phyloP scores from a whole-genome alignment of 1,284 basidiomycete genomes.

The Pyrrhoderma noxium region DNA sequence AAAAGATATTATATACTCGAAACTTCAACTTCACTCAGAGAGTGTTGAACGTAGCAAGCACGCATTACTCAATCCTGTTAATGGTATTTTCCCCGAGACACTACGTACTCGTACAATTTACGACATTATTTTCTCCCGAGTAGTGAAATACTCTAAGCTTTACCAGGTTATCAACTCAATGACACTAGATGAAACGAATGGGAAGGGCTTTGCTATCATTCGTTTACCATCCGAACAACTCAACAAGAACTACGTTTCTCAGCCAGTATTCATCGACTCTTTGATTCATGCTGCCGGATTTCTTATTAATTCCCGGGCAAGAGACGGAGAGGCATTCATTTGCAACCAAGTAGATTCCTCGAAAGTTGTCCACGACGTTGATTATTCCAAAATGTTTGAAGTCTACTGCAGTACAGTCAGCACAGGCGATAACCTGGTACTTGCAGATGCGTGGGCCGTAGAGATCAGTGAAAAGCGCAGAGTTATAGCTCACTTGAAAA shows the following conservation, averaged over 20 bases:
- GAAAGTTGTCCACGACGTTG: slow-evolving; percentile 35
- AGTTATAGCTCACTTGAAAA: slow-evolving; percentile 49
- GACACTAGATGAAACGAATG: slow-evolving; percentile 39
- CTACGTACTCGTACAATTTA: slow-evolving; percentile 55
- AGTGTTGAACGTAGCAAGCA: slow-evolving; percentile 31
- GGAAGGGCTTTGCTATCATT: slow-evolving; percentile 46
- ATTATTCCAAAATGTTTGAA: slow-evolving; percentile 36
- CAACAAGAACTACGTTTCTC: slow-evolving; percentile 33
- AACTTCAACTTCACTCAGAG: slow-evolving; percentile 34
- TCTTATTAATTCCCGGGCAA: slow-evolving; percentile 50
- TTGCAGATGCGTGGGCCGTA: slow-evolving; percentile 46
- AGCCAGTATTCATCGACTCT: slow-evolving; percentile 59
- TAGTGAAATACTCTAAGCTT: slow-evolving; percentile 54
- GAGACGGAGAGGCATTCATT: slow-evolving; percentile 48
- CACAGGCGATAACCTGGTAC: slow-evolving; percentile 35
- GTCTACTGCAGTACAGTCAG: slow-evolving; percentile 45
- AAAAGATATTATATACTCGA: slow-evolving; percentile 27
- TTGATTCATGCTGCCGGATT: slow-evolving; percentile 65
- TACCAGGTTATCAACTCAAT: slow-evolving; percentile 54
- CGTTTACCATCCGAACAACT: slow-evolving; percentile 32
- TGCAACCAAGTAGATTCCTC: slow-evolving; percentile 48
- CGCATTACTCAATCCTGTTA: slow-evolving; percentile 25
- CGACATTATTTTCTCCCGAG: slow-evolving; percentile 56
- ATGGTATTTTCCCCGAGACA: slow-evolving; percentile 31
- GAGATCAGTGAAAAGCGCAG: slow-evolving; percentile 26